Evolutionary conservation across 2,329 filamentous ascomycete genomes (phyloP), one percentile per base, ranked within the genome.

Genomic region (Epichloe sylvatica): DNA sequence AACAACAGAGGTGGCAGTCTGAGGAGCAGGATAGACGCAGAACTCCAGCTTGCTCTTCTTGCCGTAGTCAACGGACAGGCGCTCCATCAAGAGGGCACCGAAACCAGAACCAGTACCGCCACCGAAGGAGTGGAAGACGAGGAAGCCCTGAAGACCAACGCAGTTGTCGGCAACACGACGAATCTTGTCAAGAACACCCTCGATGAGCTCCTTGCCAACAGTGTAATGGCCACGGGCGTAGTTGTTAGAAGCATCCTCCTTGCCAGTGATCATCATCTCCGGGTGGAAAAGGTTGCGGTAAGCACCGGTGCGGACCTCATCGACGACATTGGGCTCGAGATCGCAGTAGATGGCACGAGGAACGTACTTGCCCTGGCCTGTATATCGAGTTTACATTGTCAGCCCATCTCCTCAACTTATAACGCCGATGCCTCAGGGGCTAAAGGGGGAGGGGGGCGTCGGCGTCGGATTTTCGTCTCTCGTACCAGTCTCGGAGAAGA

Each of bases 41-140:
- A 98, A 98, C 74, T 98, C 92, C 57, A 98, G 81, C 84, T 98
- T 98, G 81, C 86, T 94, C 84, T 98, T 98, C 84, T 98, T 98
- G 77, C 92, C 91, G 68, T 96, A 98, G 75, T 98, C 92, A 64
- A 96, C 87, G 36, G 92, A 97, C 55, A 98, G 83, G 68, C 92
- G 91, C 78, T 98, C 92, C 89, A 98, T 94, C 62, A 98, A 78
- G 60, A 98, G 83, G 63, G 92, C 92, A 74, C 92, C 92, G 71
- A 98, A 98, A 67, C 92, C 92, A 62, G 92, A 98, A 64, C 92
- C 92, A 62, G 92, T 98, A 77, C 92, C 92, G 73, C 92, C 92
- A 74, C 92, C 92, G 69, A 98, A 97, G 53, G 91, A 97, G 84
- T 98, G 92, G 86, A 97, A 97, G 67, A 98, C 90, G 59, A 97